Evolutionary conservation across 2,329 filamentous ascomycete genomes (phyloP), one percentile per base, ranked within the genome.

Genomic region (Penicillium sp.): DNA sequence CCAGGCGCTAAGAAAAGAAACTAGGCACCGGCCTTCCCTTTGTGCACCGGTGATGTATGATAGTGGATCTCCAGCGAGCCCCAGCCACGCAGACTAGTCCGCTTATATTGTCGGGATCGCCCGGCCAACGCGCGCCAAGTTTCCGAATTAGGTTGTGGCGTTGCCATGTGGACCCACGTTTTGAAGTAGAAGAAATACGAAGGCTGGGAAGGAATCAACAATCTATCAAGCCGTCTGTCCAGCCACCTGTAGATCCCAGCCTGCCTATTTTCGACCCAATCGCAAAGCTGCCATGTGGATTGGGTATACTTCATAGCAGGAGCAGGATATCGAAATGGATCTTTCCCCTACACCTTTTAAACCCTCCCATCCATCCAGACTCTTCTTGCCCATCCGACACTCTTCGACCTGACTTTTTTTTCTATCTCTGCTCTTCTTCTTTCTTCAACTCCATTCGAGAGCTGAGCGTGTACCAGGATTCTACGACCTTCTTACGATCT

Each of bases 221-320:
- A 41, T 36, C 21, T 28, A 36, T 29, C 38, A 18, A 4, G 23
- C 26, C 33, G 8, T 16, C 29, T 55, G 33, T 58, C 61, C 61
- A 64, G 60, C 61, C 61, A 56, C 58, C 45, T 4, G 56, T 48
- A 48, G 52, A 59, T 60, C 53, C 61, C 61, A 64, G 61, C 61
- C 61, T 52, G 49, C 54, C 50, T 55, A 53, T 55, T 63, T 61
- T 60, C 51, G 47, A 46, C 23, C 49, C 53, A 57, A 60, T 59
- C 15, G 52, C 15, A 29, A 43, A 24, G 26, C 34, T 46, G 28
- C 51, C 46, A 52, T 54, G 41, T 55, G 51, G 38, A 49, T 41
- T 38, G 41, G 24, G 10, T 51, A 47, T 50, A 53, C 52, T 47
- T 53, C 51, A 53, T 59, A 9, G 15, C 57, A 42, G n/a, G 10